phyloP scores from a whole-genome alignment of 1,284 basidiomycete species.

The Malassezia globosa region DNA sequence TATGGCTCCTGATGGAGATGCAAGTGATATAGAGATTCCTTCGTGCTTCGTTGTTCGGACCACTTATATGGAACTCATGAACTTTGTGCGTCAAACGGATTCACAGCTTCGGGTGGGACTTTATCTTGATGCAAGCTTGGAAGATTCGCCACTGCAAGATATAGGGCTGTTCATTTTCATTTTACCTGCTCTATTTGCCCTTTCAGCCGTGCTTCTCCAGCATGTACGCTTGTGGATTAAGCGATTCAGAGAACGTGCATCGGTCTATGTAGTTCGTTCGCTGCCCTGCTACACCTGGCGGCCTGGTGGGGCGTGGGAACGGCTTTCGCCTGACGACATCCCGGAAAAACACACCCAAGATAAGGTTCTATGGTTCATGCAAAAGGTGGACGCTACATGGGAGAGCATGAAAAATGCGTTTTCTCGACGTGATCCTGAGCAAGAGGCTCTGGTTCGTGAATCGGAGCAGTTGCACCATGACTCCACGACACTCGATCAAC shows the following conservation, averaged over 20 bases:
- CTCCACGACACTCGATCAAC: not conserved
- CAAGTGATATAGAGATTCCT: constrained; percentile 38
- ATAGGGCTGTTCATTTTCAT: constrained; percentile 40
- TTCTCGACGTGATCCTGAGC: not conserved
- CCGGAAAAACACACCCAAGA: not conserved
- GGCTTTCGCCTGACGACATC: not conserved
- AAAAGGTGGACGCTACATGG: constrained; percentile 37
- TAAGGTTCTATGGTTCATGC: constrained; percentile 30
- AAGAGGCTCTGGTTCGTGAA: not conserved
- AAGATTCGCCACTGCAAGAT: constrained; percentile 36
- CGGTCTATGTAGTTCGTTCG: constrained; percentile 31
- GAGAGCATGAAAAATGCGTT: constrained; percentile 15
- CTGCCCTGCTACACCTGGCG: constrained; percentile 40
- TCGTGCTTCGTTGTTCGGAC: constrained; percentile 43
- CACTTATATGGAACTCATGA: constrained; percentile 40
- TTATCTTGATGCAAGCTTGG: constrained; percentile 33
- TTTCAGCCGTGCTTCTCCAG: constrained; percentile 36
- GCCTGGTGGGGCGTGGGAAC: constrained; percentile 4
- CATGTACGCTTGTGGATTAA: constrained; percentile 32
- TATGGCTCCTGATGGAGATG: constrained; percentile 41
- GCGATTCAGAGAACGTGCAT: constrained; percentile 38
- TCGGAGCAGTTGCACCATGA: not conserved
- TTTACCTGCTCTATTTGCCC: constrained; percentile 40
- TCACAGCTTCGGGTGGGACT: constrained; percentile 30
- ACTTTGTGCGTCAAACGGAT: constrained; percentile 21